These are phyloP conservation scores for Globisporangium emineosum DNA, from an alignment of 352 stramenopile species.

Conservation along the genomic window DNA sequence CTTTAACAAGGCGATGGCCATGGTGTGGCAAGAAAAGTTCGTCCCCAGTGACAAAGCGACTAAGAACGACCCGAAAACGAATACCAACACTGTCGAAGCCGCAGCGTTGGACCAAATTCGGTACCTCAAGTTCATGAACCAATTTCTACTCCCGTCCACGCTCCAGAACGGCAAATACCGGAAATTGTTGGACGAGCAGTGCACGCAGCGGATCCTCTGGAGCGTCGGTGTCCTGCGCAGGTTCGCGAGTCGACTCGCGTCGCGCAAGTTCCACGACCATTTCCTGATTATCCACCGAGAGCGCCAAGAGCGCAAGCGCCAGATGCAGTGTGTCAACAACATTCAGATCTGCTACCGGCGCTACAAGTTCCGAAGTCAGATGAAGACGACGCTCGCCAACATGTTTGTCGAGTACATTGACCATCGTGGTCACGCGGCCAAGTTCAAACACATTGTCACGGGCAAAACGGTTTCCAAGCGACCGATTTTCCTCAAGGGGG, in stretches of 20 bases:
- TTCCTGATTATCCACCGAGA: conserved; percentile 44
- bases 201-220: conserved; percentile 45
- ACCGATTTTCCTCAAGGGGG: conserved; percentile 51
- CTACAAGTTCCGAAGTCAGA: conserved; percentile 42
- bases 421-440: conserved; percentile 34
- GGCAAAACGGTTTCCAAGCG: conserved; percentile 31
- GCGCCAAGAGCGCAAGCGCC: conserved; percentile 27
- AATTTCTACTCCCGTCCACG: conserved; percentile 56
- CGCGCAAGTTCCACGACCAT: conserved; percentile 35
- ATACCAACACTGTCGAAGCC: conserved; percentile 1
- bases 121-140: conserved; percentile 64
- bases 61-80: conserved; percentile 4
- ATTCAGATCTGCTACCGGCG: conserved; percentile 48
- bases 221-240: conserved; percentile 35
- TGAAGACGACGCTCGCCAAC: conserved; percentile 38
- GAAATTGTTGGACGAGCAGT: conserved; percentile 37
- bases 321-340: conserved; percentile 24
- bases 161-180: conserved; percentile 60
- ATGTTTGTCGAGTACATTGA: conserved; percentile 71
- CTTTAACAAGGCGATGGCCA: conserved; percentile 61
- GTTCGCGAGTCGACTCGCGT: conserved; percentile 38
- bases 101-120: conserved; percentile 24
- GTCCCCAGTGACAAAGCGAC: neutral
- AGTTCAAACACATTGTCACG: conserved; percentile 42
- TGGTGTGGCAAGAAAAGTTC: conserved; percentile 68